Evolutionary conservation across 345 rosid species (phyloP).

Genomic region (Aquilaria malaccensis): DNA sequence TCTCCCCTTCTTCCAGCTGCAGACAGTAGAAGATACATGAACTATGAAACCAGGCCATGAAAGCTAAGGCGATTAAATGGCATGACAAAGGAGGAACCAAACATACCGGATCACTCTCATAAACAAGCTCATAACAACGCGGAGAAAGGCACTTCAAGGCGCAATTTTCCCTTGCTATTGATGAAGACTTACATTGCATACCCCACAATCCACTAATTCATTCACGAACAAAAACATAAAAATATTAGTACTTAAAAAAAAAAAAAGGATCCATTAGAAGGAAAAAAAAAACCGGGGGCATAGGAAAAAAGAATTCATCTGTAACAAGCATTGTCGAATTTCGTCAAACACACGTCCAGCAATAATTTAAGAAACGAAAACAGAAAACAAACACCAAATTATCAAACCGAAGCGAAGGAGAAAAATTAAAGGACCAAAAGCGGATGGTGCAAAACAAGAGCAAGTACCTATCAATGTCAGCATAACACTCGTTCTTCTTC

Average conservation of each 20-base stretch:
- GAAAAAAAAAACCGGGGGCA: no score
- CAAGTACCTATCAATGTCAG: constrained; percentile 15
- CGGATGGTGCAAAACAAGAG: no score
- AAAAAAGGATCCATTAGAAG: no score
- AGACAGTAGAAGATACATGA: neutral
- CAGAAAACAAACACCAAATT: no score
- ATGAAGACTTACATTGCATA: constrained; percentile 41
- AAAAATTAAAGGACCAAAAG: no score
- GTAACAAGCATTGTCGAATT: no score
- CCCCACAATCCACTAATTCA: constrained; percentile 50
- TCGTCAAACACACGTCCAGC: no score
- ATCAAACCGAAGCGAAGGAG: no score
- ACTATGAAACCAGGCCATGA: neutral
- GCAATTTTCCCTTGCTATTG: constrained; percentile 44
- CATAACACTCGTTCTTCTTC: constrained; percentile 16
- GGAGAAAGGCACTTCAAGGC: constrained; percentile 43
- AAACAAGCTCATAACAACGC: constrained; percentile 6
- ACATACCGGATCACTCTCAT: constrained; percentile 16
- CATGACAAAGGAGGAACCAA: neutral
- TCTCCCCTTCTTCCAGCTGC: constrained; percentile 9
- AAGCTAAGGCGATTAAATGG: neutral
- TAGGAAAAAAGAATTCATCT: no score
- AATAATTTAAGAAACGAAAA: no score
- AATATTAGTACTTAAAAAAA: no score
- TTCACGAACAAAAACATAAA: neutral